Base-by-base conservation (phyloP, 2,329 filamentous ascomycete species). In the Zymoseptoria brevis region DNA sequence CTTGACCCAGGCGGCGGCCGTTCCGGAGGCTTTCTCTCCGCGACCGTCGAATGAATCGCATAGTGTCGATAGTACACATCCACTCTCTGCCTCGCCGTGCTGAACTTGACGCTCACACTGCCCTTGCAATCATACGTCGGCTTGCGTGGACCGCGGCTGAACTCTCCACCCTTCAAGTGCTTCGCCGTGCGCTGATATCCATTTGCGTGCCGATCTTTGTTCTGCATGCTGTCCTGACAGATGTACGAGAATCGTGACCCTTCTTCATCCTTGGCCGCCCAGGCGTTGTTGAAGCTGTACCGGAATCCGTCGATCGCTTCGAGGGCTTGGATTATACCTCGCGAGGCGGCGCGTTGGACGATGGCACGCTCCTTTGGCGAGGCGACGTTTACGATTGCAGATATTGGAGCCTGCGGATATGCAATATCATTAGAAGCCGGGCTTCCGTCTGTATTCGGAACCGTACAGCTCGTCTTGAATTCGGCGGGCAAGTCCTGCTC, bases 221-320 rank as follows among this genome's bases (percentile, higher is more conserved):
- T 80, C 67, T 79, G 74, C 67, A 79, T 71, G 64, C 75, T 77
- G 69, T 80, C 77, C 65, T 79, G 78, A 68, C 77, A 80, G 62
- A 77, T 78, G 69, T 78, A 79, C 29, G 75, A 77, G 69, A 77
- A 79, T 61, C 77, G 73, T 62, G 73, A 75, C 54, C 78, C 76
- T 60, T 78, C 75, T 60, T 77, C 76, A 45, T 77, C 68, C 53
- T 69, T 72, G 62, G 75, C 76, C 53, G 74, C 74, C 77, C 77
- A 79, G 61, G 75, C 76, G 60, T 79, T 79, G 69, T 78, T 77
- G 71, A 79, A 79, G 71, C 73, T 76, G 68, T 80, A 80, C 22
- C 75, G 72, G 67, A 74, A 80, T 58, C 77, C 77, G 64, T 80
- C 77, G 19, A 72, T 70, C n/a, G 68, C 67, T 64, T 78, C 75